Evolutionary conservation across 345 rosid genomes (phyloP).

Genomic region (Linum trigynum): DNA sequence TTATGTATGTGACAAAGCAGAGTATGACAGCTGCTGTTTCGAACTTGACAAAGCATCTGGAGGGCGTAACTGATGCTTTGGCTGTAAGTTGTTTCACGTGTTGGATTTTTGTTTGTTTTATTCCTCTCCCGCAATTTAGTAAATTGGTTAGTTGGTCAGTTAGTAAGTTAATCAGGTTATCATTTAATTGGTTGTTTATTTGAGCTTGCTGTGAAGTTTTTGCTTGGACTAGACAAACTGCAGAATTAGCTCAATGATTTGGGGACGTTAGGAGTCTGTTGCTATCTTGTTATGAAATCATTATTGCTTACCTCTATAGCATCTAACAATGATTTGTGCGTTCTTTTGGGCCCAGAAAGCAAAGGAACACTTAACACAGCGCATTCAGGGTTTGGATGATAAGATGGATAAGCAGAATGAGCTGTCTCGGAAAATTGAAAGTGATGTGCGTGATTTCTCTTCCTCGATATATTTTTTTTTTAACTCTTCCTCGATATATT

Average conservation of each 20-base stretch:
- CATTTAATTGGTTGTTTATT: background rate
- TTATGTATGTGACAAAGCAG: conserved; percentile 79
- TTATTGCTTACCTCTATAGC: background rate
- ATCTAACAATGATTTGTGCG: conserved; percentile 7
- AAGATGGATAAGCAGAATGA: conserved; percentile 75
- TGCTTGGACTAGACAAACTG: background rate
- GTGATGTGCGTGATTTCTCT: conserved; percentile 34
- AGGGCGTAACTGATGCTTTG: conserved; percentile 64
- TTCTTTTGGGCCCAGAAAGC: conserved; percentile 42
- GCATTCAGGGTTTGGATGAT: conserved; percentile 63
- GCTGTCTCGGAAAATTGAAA: conserved; percentile 56
- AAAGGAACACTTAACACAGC: conserved; percentile 70
- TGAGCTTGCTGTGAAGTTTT: background rate
- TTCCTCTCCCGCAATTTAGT: background rate
- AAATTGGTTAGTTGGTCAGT: background rate
- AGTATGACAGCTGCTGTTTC: conserved; percentile 71
- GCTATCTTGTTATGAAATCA: background rate
- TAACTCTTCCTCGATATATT: too few relatives aligned
- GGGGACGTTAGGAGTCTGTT: background rate
- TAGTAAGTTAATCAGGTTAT: background rate
- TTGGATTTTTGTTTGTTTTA: background rate
- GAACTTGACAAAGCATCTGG: conserved; percentile 77
- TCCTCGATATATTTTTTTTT: background rate
- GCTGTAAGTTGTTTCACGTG: conserved; percentile 35
- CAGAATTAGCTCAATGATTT: background rate